phyloP scores from a whole-genome alignment of 2,329 filamentous ascomycete species.

The Colletotrichum echinochloae region DNA sequence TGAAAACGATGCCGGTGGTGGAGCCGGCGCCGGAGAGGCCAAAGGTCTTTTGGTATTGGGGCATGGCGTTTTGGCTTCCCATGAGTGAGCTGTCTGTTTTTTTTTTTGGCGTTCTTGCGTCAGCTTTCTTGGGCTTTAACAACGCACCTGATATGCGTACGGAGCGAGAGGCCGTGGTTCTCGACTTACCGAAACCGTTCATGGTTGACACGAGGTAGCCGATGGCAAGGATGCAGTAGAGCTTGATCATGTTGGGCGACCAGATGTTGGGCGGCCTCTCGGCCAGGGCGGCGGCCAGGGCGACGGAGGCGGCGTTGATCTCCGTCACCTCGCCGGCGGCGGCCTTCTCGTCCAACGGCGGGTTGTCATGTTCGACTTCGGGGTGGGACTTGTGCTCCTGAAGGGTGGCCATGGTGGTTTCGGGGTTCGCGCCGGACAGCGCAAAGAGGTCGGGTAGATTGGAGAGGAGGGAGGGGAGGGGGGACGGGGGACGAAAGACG shows the following conservation, averaged over 20 bases:
- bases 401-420: slow-evolving; percentile 30
- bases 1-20: slow-evolving; percentile 57
- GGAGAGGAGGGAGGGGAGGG: not conserved
- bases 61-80: slow-evolving; percentile 59
- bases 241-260: slow-evolving; percentile 50
- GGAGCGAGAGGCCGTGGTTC: not conserved
- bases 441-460: slow-evolving; percentile 2
- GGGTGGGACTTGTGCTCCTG: slow-evolving; percentile 26
- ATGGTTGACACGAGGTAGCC: slow-evolving; percentile 47
- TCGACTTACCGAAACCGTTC: slow-evolving; percentile 46
- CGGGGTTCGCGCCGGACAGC: not conserved
- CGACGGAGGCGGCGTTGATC: slow-evolving; percentile 52
- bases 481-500: not conserved
- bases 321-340: slow-evolving; percentile 45
- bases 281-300: slow-evolving; percentile 50
- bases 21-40: slow-evolving; percentile 57
- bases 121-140: not conserved
- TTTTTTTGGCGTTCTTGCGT: slow-evolving; percentile 49
- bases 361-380: slow-evolving; percentile 36
- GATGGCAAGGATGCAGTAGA: slow-evolving; percentile 46
- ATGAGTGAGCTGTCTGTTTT: slow-evolving; percentile 56
- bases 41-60: slow-evolving; percentile 59
- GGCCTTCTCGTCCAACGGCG: slow-evolving; percentile 31
- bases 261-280: slow-evolving; percentile 49
- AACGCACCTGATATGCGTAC: rapidly evolving